Base-by-base conservation (phyloP, 306 rosid genomes). In the Fragaria ananassa region DNA sequence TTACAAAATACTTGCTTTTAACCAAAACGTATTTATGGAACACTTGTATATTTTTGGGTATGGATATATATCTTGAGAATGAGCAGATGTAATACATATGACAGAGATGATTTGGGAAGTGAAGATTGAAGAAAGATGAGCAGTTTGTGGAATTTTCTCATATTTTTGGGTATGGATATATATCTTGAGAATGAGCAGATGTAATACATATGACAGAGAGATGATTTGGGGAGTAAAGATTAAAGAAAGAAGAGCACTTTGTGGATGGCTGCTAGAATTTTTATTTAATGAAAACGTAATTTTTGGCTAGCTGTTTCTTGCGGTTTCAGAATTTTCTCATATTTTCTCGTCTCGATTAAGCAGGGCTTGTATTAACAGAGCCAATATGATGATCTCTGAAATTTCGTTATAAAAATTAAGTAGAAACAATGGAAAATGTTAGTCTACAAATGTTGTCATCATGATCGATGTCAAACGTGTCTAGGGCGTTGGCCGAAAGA, bases 171-270 rank as follows among this genome's bases (percentile, higher is more conserved):
- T 77, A 41, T 29, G 8, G 41, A 68, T 25, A 14, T 44, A 44
- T 35, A 5, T 31, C 31, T 66, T 11, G 70, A 74, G 42, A 53
- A 47, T 73, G 68, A 29, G 45, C 77, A 31, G 50, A 45, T 64
- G 63, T 35, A 2, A 61, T n/a, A 1, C 29, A 58, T 23, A 63
- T 29, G 68, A 29, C 45, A 42, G 45, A 42, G 45, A 42, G 68
- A 39, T 39, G 42, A 68, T 27, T 14, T 44, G 45, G 45, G 77
- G 77, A 58, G 19, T 17, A 23, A 41, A 74, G 77, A 58, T 12
- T 17, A 23, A 41, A 74, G 45, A 74, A 37, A 27, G 57, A 29
- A 8, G 23, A 13, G 23, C 41, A 51, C 8, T 71, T 50, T 50
- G 31, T 49, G 75, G 44, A 23, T 23, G n/a, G 50, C 42, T 41